Evolutionary conservation across 2,329 filamentous ascomycete genomes (phyloP).

Genomic region (Cercospora sesami): DNA sequence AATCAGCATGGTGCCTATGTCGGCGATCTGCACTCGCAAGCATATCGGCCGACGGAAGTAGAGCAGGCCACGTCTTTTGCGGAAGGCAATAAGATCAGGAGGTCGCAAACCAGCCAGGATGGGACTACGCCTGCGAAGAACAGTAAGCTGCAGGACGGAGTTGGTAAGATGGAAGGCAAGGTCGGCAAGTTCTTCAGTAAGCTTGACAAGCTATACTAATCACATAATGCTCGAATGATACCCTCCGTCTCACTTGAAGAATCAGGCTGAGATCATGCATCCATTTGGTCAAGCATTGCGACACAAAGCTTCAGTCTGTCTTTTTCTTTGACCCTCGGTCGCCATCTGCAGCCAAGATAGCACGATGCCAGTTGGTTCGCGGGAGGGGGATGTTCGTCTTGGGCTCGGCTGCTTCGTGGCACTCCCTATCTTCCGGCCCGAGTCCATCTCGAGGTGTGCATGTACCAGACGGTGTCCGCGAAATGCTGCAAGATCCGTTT

Average conservation of each 20-base stretch:
- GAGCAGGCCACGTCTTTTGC: slow-evolving; percentile 52
- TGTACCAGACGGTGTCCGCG: neutral
- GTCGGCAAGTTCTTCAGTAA: slow-evolving; percentile 21
- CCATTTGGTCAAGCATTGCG: neutral
- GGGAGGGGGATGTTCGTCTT: neutral
- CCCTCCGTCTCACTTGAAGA: neutral
- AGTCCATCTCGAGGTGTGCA: neutral
- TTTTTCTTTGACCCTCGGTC: neutral
- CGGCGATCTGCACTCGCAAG: slow-evolving; percentile 62
- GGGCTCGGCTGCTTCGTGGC: neutral
- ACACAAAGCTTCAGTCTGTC: neutral
- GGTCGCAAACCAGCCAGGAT: slow-evolving; percentile 17
- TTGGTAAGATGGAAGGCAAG: slow-evolving; percentile 23
- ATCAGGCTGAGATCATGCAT: neutral
- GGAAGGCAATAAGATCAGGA: slow-evolving; percentile 2
- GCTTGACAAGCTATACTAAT: slow-evolving; percentile 24
- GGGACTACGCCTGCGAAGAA: slow-evolving; percentile 11
- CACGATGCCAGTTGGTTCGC: neutral
- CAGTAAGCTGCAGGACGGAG: slow-evolving; percentile 16
- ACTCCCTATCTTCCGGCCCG: neutral
- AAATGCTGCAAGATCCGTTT: neutral
- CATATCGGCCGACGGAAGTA: slow-evolving; percentile 67
- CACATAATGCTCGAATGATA: neutral
- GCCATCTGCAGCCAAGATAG: neutral
- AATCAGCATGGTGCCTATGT: slow-evolving; percentile 47